Conservation (phyloP, 768 basidiomycete genomes). For the Trametes sanguinea region DNA sequence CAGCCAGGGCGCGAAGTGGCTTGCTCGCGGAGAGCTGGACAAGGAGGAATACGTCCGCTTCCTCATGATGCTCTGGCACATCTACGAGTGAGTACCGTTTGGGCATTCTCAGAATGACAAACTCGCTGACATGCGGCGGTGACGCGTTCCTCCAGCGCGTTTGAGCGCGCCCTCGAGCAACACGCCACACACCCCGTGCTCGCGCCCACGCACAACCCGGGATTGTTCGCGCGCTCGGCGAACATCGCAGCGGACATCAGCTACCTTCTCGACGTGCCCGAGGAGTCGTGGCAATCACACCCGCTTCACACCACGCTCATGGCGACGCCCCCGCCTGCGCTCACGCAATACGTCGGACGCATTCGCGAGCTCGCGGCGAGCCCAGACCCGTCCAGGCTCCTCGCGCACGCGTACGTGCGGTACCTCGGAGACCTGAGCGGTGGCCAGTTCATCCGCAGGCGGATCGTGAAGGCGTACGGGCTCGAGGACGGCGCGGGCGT, state of each 20-base stretch:
- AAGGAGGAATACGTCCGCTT: slow-evolving; percentile 69
- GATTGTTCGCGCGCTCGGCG: slow-evolving; percentile 61
- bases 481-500: slow-evolving; percentile 52
- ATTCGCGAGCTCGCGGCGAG: slow-evolving; percentile 50
- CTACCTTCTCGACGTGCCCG: slow-evolving; percentile 53
- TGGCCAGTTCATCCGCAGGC: slow-evolving; percentile 68
- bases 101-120: neutral
- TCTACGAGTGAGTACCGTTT: slow-evolving; percentile 62
- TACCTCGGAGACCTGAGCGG: slow-evolving; percentile 83
- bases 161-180: slow-evolving; percentile 58
- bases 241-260: slow-evolving; percentile 68
- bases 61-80: slow-evolving; percentile 76
- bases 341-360: slow-evolving; percentile 55
- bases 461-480: slow-evolving; percentile 65
- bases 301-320: slow-evolving; percentile 52
- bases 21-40: slow-evolving; percentile 59
- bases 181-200: slow-evolving; percentile 65
- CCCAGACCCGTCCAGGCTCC: slow-evolving; percentile 51
- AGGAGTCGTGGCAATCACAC: slow-evolving; percentile 59
- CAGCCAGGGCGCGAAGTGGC: slow-evolving; percentile 55
- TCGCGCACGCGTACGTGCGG: slow-evolving; percentile 82
- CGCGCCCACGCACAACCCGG: slow-evolving; percentile 70
- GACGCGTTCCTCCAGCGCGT: slow-evolving; percentile 40
- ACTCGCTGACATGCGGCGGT: neutral
- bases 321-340: slow-evolving; percentile 46